Percentiles rank a stretch among this genome's conserved stretches.
Evolutionary conservation across 2,329 filamentous ascomycete species (phyloP).

Genomic region (Xylariaceae sp.): DNA sequence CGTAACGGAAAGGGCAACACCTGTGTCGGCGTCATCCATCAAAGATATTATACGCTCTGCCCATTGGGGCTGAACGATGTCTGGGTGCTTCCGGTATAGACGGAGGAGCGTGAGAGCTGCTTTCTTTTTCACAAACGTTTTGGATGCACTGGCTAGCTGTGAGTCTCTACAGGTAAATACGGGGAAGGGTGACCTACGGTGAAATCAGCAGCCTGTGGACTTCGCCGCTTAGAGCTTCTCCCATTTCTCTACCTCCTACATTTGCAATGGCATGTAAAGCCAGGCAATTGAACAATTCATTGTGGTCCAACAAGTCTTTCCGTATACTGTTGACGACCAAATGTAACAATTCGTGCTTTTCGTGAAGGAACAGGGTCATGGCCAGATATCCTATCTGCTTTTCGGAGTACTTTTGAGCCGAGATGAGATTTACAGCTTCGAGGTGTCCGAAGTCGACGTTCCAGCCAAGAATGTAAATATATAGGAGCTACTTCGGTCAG

Average conservation of each 20-base stretch:
- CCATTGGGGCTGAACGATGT: conserved; percentile 95
- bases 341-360: conserved; percentile 93
- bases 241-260: conserved; percentile 95
- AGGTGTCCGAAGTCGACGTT: conserved; percentile 98
- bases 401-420: conserved; percentile 94
- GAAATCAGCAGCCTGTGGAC: conserved; percentile 93
- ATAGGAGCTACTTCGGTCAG: conserved; percentile 64
- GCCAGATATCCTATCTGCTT: conserved; percentile 99
- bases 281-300: conserved; percentile 96
- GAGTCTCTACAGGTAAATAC: conserved; percentile 7
- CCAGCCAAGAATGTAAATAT: conserved; percentile 98
- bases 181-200: conserved; percentile 59
- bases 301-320: conserved; percentile 90
- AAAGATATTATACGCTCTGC: conserved; percentile 97
- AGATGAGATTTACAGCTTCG: conserved; percentile 96
- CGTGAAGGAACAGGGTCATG: conserved; percentile 94
- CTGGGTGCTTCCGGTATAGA: conserved; percentile 89
- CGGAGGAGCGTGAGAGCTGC: conserved; percentile 89
- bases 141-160: conserved; percentile 57
- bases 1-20: conserved; percentile 91
- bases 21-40: conserved; percentile 94
- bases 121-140: conserved; percentile 99
- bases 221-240: conserved; percentile 85
- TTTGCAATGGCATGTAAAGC: conserved; percentile 97
- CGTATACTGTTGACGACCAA: conserved; percentile 97